Evolutionary conservation across 768 basidiomycete genomes (phyloP).

Genomic region (Cyathus striatus): DNA sequence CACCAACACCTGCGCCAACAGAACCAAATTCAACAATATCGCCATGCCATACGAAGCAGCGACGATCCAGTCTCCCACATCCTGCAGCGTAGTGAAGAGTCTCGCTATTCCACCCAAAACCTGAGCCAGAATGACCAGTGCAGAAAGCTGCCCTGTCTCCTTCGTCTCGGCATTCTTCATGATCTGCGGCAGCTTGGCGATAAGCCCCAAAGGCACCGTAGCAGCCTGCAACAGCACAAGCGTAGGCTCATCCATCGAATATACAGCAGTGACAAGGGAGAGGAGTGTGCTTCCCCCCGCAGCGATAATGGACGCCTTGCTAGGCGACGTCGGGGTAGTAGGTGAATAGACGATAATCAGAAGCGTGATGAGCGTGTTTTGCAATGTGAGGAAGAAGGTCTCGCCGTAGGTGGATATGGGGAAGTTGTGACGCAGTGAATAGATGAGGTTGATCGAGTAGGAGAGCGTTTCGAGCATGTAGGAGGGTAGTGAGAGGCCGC

Average conservation of each 20-base stretch:
- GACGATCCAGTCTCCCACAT: conserved; percentile 80
- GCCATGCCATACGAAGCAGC: too few relatives aligned
- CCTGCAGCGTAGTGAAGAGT: conserved; percentile 88
- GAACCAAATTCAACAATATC: too few relatives aligned
- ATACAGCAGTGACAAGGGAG: conserved; percentile 33
- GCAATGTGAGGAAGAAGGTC: conserved; percentile 87
- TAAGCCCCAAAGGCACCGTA: conserved; percentile 86
- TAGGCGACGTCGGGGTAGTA: conserved; percentile 18
- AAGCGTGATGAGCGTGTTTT: conserved; percentile 84
- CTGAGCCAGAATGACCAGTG: conserved; percentile 87
- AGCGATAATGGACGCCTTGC: conserved; percentile 26
- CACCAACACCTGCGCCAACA: too few relatives aligned
- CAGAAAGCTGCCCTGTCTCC: conserved; percentile 90
- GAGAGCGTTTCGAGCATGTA: conserved; percentile 89
- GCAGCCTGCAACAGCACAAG: conserved; percentile 74
- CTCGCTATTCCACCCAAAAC: conserved; percentile 86
- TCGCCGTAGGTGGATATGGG: conserved; percentile 99
- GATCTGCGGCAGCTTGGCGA: conserved; percentile 95
- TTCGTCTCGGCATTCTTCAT: conserved; percentile 65
- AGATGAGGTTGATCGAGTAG: conserved; percentile 85
- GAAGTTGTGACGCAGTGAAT: conserved; percentile 80
- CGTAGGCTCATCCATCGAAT: conserved; percentile 35
- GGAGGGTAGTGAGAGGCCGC: conserved; percentile 82
- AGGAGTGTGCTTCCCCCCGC: conserved; percentile 22
- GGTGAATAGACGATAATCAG: conserved; percentile 73